Evolutionary conservation across 495 filamentous ascomycete genomes (phyloP).

Genomic region (Cercophora samala): DNA sequence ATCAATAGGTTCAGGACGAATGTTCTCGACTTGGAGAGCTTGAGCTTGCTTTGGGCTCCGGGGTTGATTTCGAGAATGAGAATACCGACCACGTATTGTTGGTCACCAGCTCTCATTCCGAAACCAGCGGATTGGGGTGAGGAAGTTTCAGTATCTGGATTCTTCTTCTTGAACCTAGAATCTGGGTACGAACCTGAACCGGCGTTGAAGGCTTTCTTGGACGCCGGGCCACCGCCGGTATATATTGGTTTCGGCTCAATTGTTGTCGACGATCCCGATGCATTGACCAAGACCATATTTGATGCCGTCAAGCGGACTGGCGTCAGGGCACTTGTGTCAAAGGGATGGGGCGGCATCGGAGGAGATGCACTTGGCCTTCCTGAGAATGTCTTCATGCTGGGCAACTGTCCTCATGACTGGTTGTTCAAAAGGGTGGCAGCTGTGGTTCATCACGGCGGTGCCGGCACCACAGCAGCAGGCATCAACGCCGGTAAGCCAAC

Average conservation of each 20-base stretch:
- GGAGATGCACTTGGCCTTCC: slow-evolving; percentile 57
- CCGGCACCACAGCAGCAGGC: slow-evolving; percentile 75
- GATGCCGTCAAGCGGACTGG: slow-evolving; percentile 63
- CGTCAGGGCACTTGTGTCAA: slow-evolving; percentile 71
- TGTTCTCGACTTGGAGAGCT: slow-evolving; percentile 57
- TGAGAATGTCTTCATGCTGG: slow-evolving; percentile 71
- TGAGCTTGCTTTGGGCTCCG: slow-evolving; percentile 63
- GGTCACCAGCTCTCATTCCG: slow-evolving; percentile 63
- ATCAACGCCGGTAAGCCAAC: slow-evolving; percentile 67
- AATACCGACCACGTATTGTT: slow-evolving; percentile 63
- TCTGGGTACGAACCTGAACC: slow-evolving; percentile 56
- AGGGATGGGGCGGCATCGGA: slow-evolving; percentile 77
- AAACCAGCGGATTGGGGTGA: slow-evolving; percentile 63
- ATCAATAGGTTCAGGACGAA: slow-evolving; percentile 62
- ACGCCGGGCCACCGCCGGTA: slow-evolving; percentile 61
- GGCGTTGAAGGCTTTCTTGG: slow-evolving; percentile 53
- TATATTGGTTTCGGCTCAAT: slow-evolving; percentile 85
- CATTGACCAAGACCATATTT: slow-evolving; percentile 64
- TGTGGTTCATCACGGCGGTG: slow-evolving; percentile 80
- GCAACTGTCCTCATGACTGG: slow-evolving; percentile 80
- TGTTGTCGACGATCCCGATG: slow-evolving; percentile 70
- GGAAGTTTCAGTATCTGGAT: slow-evolving; percentile 61
- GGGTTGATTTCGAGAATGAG: slow-evolving; percentile 58
- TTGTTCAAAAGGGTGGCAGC: slow-evolving; percentile 70
- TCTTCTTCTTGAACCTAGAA: slow-evolving; percentile 63